These are phyloP conservation scores for Schrenkiella parvula DNA, from an alignment of 345 rosid genomes.

Conservation along the genomic window DNA sequence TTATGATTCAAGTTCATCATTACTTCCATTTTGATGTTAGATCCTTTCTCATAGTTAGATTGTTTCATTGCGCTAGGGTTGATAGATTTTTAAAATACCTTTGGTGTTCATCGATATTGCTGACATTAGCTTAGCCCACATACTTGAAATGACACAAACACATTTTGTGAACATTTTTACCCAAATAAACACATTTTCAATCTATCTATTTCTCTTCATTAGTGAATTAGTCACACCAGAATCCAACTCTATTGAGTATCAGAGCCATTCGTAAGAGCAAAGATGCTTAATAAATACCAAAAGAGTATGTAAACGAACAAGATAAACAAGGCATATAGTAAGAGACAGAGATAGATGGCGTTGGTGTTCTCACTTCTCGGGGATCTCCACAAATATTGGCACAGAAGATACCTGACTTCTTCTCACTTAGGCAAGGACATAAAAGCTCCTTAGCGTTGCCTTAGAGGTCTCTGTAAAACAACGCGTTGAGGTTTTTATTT, in stretches of 20 bases:
- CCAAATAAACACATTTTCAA: not conserved
- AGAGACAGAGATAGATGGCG: not conserved
- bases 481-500: not conserved
- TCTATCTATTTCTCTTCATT: not conserved
- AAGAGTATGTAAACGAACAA: not conserved
- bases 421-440: not conserved
- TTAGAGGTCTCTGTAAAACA: constrained; percentile 35
- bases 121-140: not conserved
- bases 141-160: not conserved
- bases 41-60: not conserved
- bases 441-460: constrained; percentile 29
- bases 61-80: not conserved
- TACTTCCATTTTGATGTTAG: not conserved
- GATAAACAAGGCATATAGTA: not conserved
- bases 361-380: constrained; percentile 3
- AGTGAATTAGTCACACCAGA: not conserved
- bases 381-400: not conserved
- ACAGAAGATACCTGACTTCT: constrained; percentile 12
- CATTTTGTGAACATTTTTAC: not conserved
- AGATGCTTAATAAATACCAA: constrained; percentile 1
- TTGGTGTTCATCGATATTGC: not conserved
- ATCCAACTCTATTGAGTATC: not conserved
- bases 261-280: not conserved
- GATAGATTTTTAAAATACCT: not conserved
- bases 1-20: not conserved